Evolutionary conservation across 208 protist genomes (phyloP).

Genomic region (Trypanosoma lewisi): DNA sequence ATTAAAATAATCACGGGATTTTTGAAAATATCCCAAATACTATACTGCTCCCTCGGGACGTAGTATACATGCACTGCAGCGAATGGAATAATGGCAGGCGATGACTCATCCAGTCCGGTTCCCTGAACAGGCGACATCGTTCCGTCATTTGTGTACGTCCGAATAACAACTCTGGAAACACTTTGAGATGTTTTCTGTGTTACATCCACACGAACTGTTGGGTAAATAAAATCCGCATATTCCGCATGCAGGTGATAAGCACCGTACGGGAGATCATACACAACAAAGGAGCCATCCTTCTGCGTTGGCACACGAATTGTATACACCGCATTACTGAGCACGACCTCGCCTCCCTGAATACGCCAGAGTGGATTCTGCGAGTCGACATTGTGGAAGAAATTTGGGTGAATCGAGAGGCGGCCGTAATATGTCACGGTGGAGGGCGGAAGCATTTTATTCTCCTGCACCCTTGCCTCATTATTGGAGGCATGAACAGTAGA

Average conservation of each 20-base stretch:
- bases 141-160: slow-evolving; percentile 65
- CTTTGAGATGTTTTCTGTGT: slow-evolving; percentile 35
- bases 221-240: slow-evolving; percentile 79
- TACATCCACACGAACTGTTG: slow-evolving; percentile 69
- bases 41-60: slow-evolving; percentile 76
- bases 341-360: slow-evolving; percentile 65
- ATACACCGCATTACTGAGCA: slow-evolving; percentile 49
- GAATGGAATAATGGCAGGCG: slow-evolving; percentile 60
- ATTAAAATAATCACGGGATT: slow-evolving; percentile 87
- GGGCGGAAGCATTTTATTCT: background rate
- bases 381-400: slow-evolving; percentile 48
- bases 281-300: slow-evolving; percentile 70
- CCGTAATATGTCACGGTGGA: slow-evolving; percentile 41
- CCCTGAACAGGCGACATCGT: slow-evolving; percentile 58
- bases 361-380: slow-evolving; percentile 43
- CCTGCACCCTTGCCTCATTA: background rate
- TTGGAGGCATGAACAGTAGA: slow-evolving; percentile 1
- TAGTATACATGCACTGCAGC: slow-evolving; percentile 58
- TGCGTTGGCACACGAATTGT: slow-evolving; percentile 54
- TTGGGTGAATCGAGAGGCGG: slow-evolving; percentile 44
- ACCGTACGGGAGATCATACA: slow-evolving; percentile 69
- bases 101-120: slow-evolving; percentile 65
- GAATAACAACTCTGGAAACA: slow-evolving; percentile 39
- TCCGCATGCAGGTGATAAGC: slow-evolving; percentile 81
- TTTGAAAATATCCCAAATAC: slow-evolving; percentile 51